Evolutionary conservation across 1,284 basidiomycete genomes (phyloP), one percentile per base, ranked within the genome.

Genomic region (Puccinia coronata): DNA sequence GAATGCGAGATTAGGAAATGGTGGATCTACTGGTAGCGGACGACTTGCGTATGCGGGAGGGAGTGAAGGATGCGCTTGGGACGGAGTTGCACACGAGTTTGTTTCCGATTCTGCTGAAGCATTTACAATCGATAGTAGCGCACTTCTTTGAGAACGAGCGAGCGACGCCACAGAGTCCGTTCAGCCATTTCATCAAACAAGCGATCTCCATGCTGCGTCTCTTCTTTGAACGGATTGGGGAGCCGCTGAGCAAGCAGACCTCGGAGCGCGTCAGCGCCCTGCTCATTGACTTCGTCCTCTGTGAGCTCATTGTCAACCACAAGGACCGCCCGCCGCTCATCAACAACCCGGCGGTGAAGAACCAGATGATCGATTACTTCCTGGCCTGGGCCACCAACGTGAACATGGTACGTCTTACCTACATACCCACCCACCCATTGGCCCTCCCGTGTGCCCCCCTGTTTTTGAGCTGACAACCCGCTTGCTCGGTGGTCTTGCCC

Each of bases 31-130:
- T 95, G 51, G 87, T 92, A 18, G 88, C 89, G 41, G 89, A 91
- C 25, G 89, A 90, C 72, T 88, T 91, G 3, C 88, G 90, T 72
- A 90, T 92, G 41, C 90, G 93, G 23, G 92, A 95, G 84, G 89
- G 90, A 6, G 92, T 92, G 3, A 90, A 91, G 84, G 93, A 94
- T 82, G 93, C 93, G 0, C 86, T 96, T 12, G 93, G 94, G 2
- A 88, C 88, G 12, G 94, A 96, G 84, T 87, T 95, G 41, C 92
- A 91, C 82, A 90, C 91, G 28, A 88, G 89, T 63, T 86, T 93
- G 57, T 92, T 92, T n/a, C n/a, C n/a, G n/a, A n/a, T n/a, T n/a
- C n/a, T n/a, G n/a, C n/a, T n/a, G n/a, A n/a, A n/a, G n/a, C n/a
- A n/a, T n/a, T n/a, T n/a, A n/a, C n/a, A n/a, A n/a, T n/a, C n/a